phyloP scores from a whole-genome alignment of 2,329 filamentous ascomycete species.

The Elsinoe ampelina region DNA sequence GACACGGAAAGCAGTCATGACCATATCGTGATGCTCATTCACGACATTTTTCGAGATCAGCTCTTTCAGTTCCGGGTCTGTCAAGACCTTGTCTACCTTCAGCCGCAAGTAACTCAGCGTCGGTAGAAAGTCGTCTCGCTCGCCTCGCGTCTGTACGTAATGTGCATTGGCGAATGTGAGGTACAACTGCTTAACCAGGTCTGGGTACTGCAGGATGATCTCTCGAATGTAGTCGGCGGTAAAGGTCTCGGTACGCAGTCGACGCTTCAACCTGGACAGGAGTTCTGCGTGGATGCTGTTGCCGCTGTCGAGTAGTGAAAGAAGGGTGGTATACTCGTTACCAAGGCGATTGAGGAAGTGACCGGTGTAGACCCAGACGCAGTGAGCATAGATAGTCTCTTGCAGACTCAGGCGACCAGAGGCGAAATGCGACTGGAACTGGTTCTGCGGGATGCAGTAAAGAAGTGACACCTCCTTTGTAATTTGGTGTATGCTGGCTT shows the following conservation, averaged over 20 bases:
- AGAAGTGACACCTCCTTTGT: constrained; percentile 96
- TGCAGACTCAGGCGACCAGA: constrained; percentile 80
- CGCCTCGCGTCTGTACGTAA: constrained; percentile 57
- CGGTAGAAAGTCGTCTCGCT: constrained; percentile 60
- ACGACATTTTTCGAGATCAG: constrained; percentile 69
- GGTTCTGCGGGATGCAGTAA: constrained; percentile 97
- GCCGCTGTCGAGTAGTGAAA: constrained; percentile 66
- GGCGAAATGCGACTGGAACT: constrained; percentile 83
- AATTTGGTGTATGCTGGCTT: constrained; percentile 95
- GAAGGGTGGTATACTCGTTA: constrained; percentile 78
- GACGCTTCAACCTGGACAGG: constrained; percentile 87
- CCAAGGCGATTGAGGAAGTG: constrained; percentile 95
- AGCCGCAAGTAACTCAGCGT: constrained; percentile 59
- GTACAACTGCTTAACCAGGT: constrained; percentile 78
- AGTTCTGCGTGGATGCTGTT: constrained; percentile 82
- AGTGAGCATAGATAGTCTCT: constrained; percentile 95
- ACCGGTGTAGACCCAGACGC: constrained; percentile 93
- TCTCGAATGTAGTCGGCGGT: constrained; percentile 97
- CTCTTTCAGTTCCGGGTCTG: constrained; percentile 62
- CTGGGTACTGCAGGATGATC: constrained; percentile 86
- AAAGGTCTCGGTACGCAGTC: constrained; percentile 91
- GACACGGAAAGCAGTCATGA: constrained; percentile 90
- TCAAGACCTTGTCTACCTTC: constrained; percentile 63
- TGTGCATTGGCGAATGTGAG: constrained; percentile 86
- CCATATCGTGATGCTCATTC: constrained; percentile 96